phyloP scores from a whole-genome alignment of 371 early-diverging fungal genomes.

The Apophysomyces trapeziformis region DNA sequence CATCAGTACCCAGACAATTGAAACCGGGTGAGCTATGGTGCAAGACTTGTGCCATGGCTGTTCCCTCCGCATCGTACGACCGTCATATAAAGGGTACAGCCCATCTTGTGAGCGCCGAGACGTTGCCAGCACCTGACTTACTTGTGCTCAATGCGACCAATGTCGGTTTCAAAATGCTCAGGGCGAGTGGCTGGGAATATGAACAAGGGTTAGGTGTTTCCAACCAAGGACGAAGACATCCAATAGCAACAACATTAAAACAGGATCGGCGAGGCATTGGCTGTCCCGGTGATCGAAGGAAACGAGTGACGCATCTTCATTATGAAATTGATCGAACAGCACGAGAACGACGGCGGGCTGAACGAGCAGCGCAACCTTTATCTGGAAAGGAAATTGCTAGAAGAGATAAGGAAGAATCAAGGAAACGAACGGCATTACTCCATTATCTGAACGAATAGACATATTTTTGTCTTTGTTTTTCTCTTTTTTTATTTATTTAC shows the following conservation, averaged over 20 bases:
- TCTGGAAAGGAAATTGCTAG: constrained; percentile 35
- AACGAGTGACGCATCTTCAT: constrained; percentile 34
- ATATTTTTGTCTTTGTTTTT: no score
- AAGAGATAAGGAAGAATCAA: constrained; percentile 24
- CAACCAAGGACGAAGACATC: constrained; percentile 52
- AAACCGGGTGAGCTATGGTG: constrained; percentile 18
- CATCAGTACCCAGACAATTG: no score
- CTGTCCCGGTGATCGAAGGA: constrained; percentile 19
- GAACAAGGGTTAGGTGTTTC: constrained; percentile 55
- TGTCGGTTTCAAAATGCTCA: constrained; percentile 53
- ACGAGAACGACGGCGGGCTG: constrained; percentile 15
- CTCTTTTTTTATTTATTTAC: no score
- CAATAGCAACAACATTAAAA: constrained; percentile 53
- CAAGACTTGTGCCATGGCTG: constrained; percentile 26
- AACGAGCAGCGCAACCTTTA: constrained; percentile 8
- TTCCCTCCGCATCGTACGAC: constrained; percentile 20
- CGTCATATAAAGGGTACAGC: constrained; percentile 38
- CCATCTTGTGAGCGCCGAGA: constrained; percentile 31
- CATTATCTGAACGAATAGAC: constrained; percentile 24
- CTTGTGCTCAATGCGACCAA: constrained; percentile 33
- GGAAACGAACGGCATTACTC: constrained; percentile 22
- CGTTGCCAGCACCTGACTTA: constrained; percentile 20
- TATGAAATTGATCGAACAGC: constrained; percentile 24
- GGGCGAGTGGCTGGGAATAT: constrained; percentile 59
- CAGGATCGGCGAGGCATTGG: constrained; percentile 56